Base-by-base conservation (phyloP, 2,329 filamentous ascomycete species). In the Fusarium verrucosum region DNA sequence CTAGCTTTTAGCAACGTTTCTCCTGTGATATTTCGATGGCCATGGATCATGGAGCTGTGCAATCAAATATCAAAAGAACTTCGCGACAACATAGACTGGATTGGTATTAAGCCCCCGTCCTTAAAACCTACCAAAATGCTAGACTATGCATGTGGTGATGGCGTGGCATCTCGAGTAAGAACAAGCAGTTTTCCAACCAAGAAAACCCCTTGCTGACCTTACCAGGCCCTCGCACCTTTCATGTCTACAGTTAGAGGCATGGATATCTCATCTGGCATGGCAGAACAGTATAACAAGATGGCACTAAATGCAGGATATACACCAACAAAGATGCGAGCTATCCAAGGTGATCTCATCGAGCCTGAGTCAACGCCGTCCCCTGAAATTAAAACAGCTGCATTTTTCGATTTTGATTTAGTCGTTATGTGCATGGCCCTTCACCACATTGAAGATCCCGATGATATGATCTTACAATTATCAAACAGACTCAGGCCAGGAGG, bases 371-470 rank as follows among this genome's bases (percentile, higher is more conserved):
- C 67, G 1, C 66, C 71, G 1, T 66, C 61, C 0, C 58, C 66
- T 0, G 70, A 66, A 28, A 50, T 74, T 10, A n/a, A 58, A 26
- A 55, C 63, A 0, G 45, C 66, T 4, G 69, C 68, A 30, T 72
- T 71, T 40, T 52, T 53, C 47, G 42, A 56, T 16, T 78, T 78
- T 42, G 77, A 78, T 44, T 47, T 75, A 7, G 65, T 71, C 7
- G 69, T 75, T 26, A 77, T 77, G 51, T 73, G 70, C 13, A 70
- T 77, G 70, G 75, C 77, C 0, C 73, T 79, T 1, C 77, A 79
- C 36, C 77, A 79, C 36, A 69, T 79, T 10, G 62, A 72, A 5
- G 68, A 78, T 28, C 63, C 70, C 0, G 58, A 65, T 1, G 45
- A 37, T 3, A 74, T 77, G 70, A 50, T 78, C 4, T 17, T 38